These are phyloP conservation scores for thale cress (Arabidopsis thaliana) DNA, from an alignment of 345 rosid species.

Conservation along the genomic window DNA sequence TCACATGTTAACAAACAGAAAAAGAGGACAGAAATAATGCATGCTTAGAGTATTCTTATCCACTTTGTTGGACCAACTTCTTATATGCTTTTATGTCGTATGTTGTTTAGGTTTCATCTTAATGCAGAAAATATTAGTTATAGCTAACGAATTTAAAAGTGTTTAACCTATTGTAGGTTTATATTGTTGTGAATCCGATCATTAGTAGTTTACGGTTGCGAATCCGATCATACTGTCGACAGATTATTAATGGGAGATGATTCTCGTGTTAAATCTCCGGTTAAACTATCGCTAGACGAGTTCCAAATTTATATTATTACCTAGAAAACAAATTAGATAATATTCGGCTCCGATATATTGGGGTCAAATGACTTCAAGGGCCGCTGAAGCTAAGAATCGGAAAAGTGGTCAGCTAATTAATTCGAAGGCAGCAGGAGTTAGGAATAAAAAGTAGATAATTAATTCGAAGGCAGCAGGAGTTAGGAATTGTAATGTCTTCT, in stretches of 20 bases:
- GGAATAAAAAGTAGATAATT: neutral
- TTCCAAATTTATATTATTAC: neutral
- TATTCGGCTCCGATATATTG: conserved; percentile 10
- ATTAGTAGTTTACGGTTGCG: neutral
- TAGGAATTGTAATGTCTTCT: neutral
- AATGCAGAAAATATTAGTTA: neutral
- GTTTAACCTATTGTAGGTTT: neutral
- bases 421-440: neutral
- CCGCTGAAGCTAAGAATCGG: neutral
- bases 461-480: neutral
- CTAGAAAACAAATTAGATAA: neutral
- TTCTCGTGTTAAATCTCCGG: neutral
- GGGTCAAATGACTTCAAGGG: conserved; percentile 32
- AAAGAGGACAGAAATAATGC: neutral
- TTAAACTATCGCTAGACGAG: neutral
- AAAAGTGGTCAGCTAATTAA: neutral
- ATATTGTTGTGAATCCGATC: neutral
- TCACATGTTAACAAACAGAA: conserved; percentile 10
- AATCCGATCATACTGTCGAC: neutral
- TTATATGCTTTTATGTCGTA: neutral
- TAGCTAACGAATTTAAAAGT: neutral
- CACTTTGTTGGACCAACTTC: conserved; percentile 22
- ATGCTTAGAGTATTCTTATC: conserved; percentile 32
- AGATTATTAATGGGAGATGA: neutral
- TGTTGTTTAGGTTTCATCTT: neutral